Conservation (phyloP, 495 filamentous ascomycete genomes). For the Aspergillus affinis region DNA sequence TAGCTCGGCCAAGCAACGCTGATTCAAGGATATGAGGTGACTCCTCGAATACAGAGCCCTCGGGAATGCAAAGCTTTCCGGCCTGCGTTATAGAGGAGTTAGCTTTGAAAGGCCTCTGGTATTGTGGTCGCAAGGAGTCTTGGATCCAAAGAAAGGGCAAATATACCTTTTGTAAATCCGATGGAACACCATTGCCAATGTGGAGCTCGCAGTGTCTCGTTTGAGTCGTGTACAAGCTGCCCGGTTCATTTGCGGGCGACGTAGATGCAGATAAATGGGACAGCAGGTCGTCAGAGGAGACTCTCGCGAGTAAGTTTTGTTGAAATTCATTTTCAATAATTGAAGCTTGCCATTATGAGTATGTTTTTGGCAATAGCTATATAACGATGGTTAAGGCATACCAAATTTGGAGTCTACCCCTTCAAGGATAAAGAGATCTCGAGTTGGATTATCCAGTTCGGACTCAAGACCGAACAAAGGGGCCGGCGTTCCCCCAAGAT, state of each 20-base stretch:
- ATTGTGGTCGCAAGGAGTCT: background rate
- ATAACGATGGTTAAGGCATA: conserved; percentile 20
- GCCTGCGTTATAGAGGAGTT: background rate
- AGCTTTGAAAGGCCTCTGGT: background rate
- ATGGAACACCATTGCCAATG: background rate
- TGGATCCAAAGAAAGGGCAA: background rate
- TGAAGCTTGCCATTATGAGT: conserved; percentile 14
- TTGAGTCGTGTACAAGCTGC: background rate
- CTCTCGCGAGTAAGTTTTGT: conserved; percentile 21
- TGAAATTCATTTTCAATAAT: conserved; percentile 21
- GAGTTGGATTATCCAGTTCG: conserved; percentile 16
- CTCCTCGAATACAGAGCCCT: conserved; percentile 21
- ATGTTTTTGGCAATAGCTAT: background rate
- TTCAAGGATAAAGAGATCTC: conserved; percentile 49
- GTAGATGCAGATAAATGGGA: conserved; percentile 11
- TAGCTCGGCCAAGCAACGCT: conserved; percentile 21
- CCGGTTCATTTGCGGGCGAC: conserved; percentile 10
- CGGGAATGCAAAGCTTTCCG: conserved; percentile 22
- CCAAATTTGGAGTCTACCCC: conserved; percentile 42
- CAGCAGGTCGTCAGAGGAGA: conserved; percentile 12
- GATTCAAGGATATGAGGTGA: conserved; percentile 8
- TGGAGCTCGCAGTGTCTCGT: conserved; percentile 1
- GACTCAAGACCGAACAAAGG: conserved; percentile 40
- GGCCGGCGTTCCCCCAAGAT: conserved; percentile 40
- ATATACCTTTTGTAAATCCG: background rate